Evolutionary conservation across 2,329 filamentous ascomycete species (phyloP).

Genomic region (Nannizzia gypsea): DNA sequence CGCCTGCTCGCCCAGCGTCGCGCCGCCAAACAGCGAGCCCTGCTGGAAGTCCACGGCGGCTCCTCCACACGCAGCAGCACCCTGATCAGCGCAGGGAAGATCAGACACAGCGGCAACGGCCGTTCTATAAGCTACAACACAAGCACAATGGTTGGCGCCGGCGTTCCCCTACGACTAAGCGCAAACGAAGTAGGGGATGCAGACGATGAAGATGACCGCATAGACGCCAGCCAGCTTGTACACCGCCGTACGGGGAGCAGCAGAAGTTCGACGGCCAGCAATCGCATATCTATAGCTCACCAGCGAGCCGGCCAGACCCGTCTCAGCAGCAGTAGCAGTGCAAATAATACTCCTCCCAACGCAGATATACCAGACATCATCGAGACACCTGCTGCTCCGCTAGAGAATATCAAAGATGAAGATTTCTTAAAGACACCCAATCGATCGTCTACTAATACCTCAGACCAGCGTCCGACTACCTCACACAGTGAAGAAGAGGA

Average conservation of each 20-base stretch:
- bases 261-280: slow-evolving; percentile 44
- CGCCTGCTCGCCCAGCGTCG: slow-evolving; percentile 69
- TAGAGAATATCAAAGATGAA: slow-evolving; percentile 17
- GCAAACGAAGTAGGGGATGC: slow-evolving; percentile 91
- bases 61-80: slow-evolving; percentile 47
- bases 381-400: slow-evolving; percentile 26
- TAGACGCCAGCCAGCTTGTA: slow-evolving; percentile 24
- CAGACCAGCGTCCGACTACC: slow-evolving; percentile 17
- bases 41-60: slow-evolving; percentile 66
- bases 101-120: slow-evolving; percentile 72
- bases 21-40: slow-evolving; percentile 75
- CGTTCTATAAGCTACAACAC: slow-evolving; percentile 68
- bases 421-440: background rate
- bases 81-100: slow-evolving; percentile 61
- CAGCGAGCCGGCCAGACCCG: slow-evolving; percentile 25
- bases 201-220: slow-evolving; percentile 59
- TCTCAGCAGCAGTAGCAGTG: slow-evolving; percentile 39
- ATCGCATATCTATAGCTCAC: slow-evolving; percentile 36
- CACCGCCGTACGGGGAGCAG: slow-evolving; percentile 48
- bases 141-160: slow-evolving; percentile 61
- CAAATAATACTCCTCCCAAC: slow-evolving; percentile 38
- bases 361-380: slow-evolving; percentile 32
- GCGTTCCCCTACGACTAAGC: slow-evolving; percentile 80
- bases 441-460: background rate
- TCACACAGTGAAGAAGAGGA: slow-evolving; percentile 36